phyloP scores from a whole-genome alignment of 257 asterid genomes.

The Eucommia ulmoides region DNA sequence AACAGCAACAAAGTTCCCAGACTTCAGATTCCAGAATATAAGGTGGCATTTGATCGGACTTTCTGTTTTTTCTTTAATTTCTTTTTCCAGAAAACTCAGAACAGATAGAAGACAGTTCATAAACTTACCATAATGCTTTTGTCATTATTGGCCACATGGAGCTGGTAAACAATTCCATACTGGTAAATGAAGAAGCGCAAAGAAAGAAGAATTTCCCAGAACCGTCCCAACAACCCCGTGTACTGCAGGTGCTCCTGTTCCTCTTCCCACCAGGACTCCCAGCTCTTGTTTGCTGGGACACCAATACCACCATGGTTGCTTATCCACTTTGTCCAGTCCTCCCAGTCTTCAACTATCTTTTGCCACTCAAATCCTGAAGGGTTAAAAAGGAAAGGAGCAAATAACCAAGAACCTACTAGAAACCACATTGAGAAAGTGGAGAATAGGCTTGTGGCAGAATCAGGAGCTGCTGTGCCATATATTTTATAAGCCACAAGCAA shows the following conservation, averaged over 20 bases:
- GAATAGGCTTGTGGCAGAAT: constrained; percentile 16
- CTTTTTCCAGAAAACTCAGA: neutral
- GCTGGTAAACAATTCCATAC: neutral
- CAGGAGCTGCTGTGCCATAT: constrained; percentile 37
- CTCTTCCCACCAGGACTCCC: constrained; percentile 86
- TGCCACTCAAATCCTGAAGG: neutral
- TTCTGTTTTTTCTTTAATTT: too few species aligned
- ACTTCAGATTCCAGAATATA: too few species aligned
- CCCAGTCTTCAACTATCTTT: constrained; percentile 90
- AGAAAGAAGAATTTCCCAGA: neutral
- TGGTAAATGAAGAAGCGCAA: neutral
- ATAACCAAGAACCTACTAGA: constrained; percentile 74
- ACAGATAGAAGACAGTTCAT: neutral
- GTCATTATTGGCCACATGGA: neutral
- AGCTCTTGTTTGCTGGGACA: constrained; percentile 78
- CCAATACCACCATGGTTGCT: constrained; percentile 73
- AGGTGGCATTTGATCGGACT: too few species aligned
- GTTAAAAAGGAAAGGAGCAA: constrained; percentile 43
- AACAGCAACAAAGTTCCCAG: too few species aligned
- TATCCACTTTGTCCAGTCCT: constrained; percentile 93
- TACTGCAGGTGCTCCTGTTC: constrained; percentile 3
- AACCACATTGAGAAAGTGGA: constrained; percentile 75
- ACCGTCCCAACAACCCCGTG: neutral
- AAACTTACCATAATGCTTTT: neutral
- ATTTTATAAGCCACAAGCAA: constrained; percentile 52